Evolutionary conservation across 768 basidiomycete genomes (phyloP).

Genomic region (Suillus tomentosus): DNA sequence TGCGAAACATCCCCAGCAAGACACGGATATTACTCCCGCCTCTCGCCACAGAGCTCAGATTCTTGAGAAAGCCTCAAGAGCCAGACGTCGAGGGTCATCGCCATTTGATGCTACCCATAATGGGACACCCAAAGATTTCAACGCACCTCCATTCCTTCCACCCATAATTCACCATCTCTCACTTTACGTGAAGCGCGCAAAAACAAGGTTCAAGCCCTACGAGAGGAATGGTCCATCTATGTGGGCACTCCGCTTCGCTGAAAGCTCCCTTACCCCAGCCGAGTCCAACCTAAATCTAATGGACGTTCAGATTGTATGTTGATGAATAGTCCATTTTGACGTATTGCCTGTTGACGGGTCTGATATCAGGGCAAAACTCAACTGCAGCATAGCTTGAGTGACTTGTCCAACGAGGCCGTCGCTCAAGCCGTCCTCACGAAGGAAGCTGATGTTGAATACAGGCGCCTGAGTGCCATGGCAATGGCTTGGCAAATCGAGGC

Average conservation of each 20-base stretch:
- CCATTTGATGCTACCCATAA: too few relatives aligned
- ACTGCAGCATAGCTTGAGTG: neutral
- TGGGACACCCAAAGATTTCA: too few relatives aligned
- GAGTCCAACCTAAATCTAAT: neutral
- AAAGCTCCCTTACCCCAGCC: neutral
- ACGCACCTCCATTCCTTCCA: too few relatives aligned
- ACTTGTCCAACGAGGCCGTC: neutral
- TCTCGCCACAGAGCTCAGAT: too few relatives aligned
- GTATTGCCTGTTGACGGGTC: neutral
- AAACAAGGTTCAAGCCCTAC: neutral
- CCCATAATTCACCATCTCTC: too few relatives aligned
- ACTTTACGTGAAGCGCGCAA: neutral
- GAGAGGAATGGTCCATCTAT: neutral
- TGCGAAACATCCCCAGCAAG: too few relatives aligned
- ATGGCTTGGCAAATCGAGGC: neutral
- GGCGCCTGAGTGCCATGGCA: neutral
- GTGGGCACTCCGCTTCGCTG: neutral
- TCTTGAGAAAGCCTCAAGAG: too few relatives aligned
- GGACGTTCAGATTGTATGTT: neutral
- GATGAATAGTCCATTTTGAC: too few relatives aligned
- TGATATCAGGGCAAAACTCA: neutral
- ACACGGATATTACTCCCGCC: too few relatives aligned
- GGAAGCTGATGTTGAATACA: neutral
- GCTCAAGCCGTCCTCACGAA: neutral
- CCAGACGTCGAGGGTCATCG: too few relatives aligned